Base-by-base conservation (phyloP, 306 rosid genomes). In the Sicyos edulis region DNA sequence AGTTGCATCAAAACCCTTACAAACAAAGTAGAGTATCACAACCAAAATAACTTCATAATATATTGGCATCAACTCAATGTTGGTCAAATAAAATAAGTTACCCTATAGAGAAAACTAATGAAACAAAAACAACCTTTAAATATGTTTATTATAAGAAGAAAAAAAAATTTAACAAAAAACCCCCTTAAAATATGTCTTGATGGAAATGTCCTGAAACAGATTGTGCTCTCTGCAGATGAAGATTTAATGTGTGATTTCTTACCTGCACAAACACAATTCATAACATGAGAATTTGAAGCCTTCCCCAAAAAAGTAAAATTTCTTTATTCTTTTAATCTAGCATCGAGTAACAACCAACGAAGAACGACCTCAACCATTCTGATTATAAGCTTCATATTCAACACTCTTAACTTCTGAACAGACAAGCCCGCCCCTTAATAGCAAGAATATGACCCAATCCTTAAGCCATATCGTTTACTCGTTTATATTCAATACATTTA, bases 171-270 rank as follows among this genome's bases (percentile, higher is more conserved):
- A n/a, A n/a, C n/a, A n/a, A n/a, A n/a, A n/a, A n/a, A n/a, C n/a
- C n/a, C n/a, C n/a, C n/a, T n/a, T n/a, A n/a, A n/a, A n/a, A n/a
- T 78, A 71, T 65, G 77, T 81, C 77, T 1, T 81, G 80, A 44
- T 67, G 80, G 67, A 63, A 78, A 17, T 58, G 77, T 34, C 82
- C 83, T 50, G 75, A 62, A 58, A 76, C 64, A 10, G 72, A 66
- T 71, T 71, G 85, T 51, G 85, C 82, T 72, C 79, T 75, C 77
- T 78, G 82, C 64, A 81, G 75, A 78, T 81, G 82, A 34, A 81
- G 77, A 75, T 78, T 78, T n/a, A 81, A 75, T 15, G 82, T 62
- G 72, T 81, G 75, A 63, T 78, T 81, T 50, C 55, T 74, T 52
- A 81, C 71, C 85, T 81, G 82, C 74, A 78, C 64, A 68, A 19